Conservation (phyloP, 2,329 filamentous ascomycete genomes). For the Orbilia quercus region DNA sequence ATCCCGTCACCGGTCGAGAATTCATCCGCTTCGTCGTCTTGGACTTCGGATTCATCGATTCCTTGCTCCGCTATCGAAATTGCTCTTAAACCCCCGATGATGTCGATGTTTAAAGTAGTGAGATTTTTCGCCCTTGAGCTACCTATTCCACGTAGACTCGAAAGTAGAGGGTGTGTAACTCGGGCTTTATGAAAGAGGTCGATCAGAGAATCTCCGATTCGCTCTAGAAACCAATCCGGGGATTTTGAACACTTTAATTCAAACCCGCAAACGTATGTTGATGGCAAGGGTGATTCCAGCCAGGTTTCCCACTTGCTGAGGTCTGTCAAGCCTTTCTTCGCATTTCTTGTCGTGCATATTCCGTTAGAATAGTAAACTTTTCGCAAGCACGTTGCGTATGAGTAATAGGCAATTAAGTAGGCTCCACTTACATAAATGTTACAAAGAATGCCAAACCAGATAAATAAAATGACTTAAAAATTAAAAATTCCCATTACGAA, state of each 20-base stretch:
- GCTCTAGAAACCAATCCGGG: constrained; percentile 2
- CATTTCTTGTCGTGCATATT: neutral
- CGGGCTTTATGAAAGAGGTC: constrained; percentile 21
- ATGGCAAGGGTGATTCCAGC: constrained; percentile 9
- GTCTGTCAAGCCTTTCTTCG: constrained; percentile 7
- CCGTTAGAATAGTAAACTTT: too few relatives aligned
- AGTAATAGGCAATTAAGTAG: too few relatives aligned
- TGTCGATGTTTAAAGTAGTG: constrained; percentile 6
- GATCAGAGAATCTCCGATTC: constrained; percentile 6
- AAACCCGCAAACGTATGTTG: neutral
- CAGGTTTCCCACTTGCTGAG: constrained; percentile 19
- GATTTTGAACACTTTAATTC: constrained; percentile 1
- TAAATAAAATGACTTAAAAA: too few relatives aligned
- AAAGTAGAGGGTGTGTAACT: constrained; percentile 8
- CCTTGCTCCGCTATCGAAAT: constrained; percentile 11
- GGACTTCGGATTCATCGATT: constrained; percentile 21
- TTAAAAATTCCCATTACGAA: too few relatives aligned
- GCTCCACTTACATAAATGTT: too few relatives aligned
- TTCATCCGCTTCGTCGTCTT: constrained; percentile 25
- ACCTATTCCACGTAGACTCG: neutral
- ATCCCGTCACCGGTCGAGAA: constrained; percentile 1
- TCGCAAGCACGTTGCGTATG: too few relatives aligned
- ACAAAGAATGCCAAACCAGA: too few relatives aligned
- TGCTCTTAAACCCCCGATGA: constrained; percentile 16
- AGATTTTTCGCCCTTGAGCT: constrained; percentile 9